Evolutionary conservation across 176 grass and related monocot genomes (phyloP), one percentile per base, ranked within the genome.

Genomic region (Ensete ventricosum): DNA sequence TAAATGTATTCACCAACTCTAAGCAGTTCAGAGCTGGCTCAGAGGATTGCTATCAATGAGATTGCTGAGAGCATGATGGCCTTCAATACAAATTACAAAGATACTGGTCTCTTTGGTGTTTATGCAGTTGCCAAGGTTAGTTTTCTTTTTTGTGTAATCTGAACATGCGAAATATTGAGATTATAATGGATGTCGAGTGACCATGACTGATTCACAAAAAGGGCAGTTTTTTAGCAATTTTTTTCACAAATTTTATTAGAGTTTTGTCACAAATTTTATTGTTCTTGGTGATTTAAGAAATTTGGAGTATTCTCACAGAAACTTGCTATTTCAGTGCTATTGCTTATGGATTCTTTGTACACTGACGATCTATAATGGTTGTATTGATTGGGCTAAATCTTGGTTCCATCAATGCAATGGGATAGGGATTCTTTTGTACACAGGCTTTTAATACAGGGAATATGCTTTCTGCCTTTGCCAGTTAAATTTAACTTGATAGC

Each of bases 51-150:
- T 12, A 94, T 99, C 68, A 94, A 95, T 87, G 96, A 91, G 49
- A 91, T 99, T 62, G 96, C 96, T 75, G 96, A 99, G 82, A 99
- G 95, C 80, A 79, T 94, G 82, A 94, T 91, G 96, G 91, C 91
- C 77, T 99, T 99, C 80, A 99, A 95, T 19, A 91, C 91, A 2
- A 99, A 99, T 71, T 99, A 99, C 26, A 99, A 99, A 80, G 96
- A 95, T 74, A 91, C 87, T 77, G 96, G 96, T 48, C 79, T 95
- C 14, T 99, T 99, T 87, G 96, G 96, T 81, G 91, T 99, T 75
- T 93, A 99, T 73, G 96, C 91, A 73, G 81, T 99, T 53, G 96
- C 91, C 49, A 94, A 99, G 88, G 96, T 91, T 64, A 63, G 80
- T 81, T 11, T 34, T 63, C 19, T 50, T 34, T 81, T 58, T 73